Percentiles rank a stretch among this genome's conserved stretches.
These are phyloP conservation scores for Nakazawaea pomicola DNA, from an alignment of 805 yeast species.

Conservation along the genomic window DNA sequence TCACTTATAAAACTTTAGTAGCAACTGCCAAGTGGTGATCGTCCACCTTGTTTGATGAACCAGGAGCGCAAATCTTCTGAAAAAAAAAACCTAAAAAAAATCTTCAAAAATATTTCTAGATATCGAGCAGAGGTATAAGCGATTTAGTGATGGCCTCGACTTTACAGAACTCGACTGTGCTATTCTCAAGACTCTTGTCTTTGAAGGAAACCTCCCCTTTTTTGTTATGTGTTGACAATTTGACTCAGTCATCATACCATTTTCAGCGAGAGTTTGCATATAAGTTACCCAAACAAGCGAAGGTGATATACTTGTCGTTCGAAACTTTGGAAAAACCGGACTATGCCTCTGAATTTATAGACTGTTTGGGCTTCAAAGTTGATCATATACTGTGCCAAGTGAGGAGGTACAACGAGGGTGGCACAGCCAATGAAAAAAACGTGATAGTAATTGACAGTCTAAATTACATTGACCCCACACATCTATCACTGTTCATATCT, in stretches of 20 bases:
- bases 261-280: conserved; percentile 55
- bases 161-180: conserved; percentile 32
- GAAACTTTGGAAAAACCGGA: conserved; percentile 56
- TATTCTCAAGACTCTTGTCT: conserved; percentile 61
- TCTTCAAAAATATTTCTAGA: not conserved
- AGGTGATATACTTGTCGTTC: conserved; percentile 56
- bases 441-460: conserved; percentile 64
- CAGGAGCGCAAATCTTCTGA: too few relatives aligned
- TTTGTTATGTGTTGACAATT: conserved; percentile 61
- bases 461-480: conserved; percentile 45
- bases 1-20: too few relatives aligned
- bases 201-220: conserved; percentile 75
- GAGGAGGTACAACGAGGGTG: conserved; percentile 11
- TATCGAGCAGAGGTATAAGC: not conserved
- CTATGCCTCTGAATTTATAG: conserved; percentile 44
- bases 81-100: not conserved
- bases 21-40: too few relatives aligned
- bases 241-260: conserved; percentile 59
- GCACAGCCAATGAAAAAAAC: conserved; percentile 22
- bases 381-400: conserved; percentile 6
- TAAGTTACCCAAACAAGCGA: conserved; percentile 28
- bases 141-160: conserved; percentile 9
- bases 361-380: conserved; percentile 28
- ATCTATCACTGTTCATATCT: conserved; percentile 46
- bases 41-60: too few relatives aligned